A percentile compares a stretch with the other conserved stretches of the same genome.
These are phyloP conservation scores for Eutrema heterophyllum DNA, from an alignment of 345 rosid genomes.

Conservation along the genomic window DNA sequence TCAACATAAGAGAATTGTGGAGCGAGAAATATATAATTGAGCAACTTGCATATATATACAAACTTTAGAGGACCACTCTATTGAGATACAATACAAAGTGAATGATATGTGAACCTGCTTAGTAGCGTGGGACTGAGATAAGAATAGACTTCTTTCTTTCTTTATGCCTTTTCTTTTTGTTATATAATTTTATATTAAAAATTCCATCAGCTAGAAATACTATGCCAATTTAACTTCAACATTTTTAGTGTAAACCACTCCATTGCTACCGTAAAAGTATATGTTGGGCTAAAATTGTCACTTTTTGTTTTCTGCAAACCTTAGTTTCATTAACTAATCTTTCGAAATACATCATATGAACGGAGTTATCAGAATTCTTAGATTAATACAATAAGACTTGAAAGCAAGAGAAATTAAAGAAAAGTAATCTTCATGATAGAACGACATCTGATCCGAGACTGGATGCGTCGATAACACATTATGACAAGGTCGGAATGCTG, in stretches of 20 bases:
- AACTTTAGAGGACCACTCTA: constrained; percentile 28
- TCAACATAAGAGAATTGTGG: background rate
- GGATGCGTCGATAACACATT: too few relatives aligned
- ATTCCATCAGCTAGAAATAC: background rate
- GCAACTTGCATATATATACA: constrained; percentile 8
- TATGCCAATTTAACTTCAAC: background rate
- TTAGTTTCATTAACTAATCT: too few relatives aligned
- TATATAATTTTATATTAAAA: background rate
- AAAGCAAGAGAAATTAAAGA: too few relatives aligned
- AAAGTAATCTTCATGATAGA: too few relatives aligned
- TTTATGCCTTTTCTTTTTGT: background rate
- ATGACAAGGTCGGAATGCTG: too few relatives aligned
- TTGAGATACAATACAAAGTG: constrained; percentile 12
- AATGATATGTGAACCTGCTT: constrained; percentile 31
- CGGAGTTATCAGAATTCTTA: too few relatives aligned
- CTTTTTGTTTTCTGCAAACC: too few relatives aligned
- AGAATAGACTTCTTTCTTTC: constrained; percentile 17
- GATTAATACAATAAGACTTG: too few relatives aligned
- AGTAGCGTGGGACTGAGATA: constrained; percentile 20
- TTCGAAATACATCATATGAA: too few relatives aligned
- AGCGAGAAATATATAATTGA: constrained; percentile 8
- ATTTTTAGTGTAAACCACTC: background rate
- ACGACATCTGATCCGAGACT: too few relatives aligned
- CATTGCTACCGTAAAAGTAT: too few relatives aligned
- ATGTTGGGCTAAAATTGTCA: too few relatives aligned